phyloP scores from a whole-genome alignment of 345 rosid species.

The Eucalyptus marginata region DNA sequence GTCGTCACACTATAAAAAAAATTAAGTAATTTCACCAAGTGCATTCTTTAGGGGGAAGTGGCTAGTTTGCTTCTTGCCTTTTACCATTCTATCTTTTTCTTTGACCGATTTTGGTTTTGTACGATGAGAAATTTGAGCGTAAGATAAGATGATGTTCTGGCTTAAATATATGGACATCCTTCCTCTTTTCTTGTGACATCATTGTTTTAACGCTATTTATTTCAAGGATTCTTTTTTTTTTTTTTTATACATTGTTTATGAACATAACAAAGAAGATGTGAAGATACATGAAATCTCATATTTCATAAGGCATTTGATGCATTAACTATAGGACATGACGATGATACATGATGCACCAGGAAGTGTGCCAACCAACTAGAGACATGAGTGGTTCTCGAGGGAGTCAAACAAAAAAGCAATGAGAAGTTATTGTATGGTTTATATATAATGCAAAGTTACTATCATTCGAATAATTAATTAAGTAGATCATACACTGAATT shows the following conservation, averaged over 20 bases:
- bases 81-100: neutral
- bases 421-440: neutral
- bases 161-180: neutral
- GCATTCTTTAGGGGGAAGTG: neutral
- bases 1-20: rapidly evolving
- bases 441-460: neutral
- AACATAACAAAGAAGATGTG: neutral
- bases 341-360: neutral
- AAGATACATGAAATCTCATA: neutral
- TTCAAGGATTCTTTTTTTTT: neutral
- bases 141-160: rapidly evolving
- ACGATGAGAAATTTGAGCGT: rapidly evolving
- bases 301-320: neutral
- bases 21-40: neutral
- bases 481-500: neutral
- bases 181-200: neutral
- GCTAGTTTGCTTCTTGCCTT: neutral
- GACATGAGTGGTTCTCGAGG: rapidly evolving
- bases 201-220: neutral
- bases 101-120: neutral
- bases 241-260: rapidly evolving
- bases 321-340: neutral
- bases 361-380: neutral
- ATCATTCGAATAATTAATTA: neutral
- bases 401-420: neutral